Evolutionary conservation across 2,329 filamentous ascomycete genomes (phyloP), one percentile per base, ranked within the genome.

Genomic region (Didymella lethalis): DNA sequence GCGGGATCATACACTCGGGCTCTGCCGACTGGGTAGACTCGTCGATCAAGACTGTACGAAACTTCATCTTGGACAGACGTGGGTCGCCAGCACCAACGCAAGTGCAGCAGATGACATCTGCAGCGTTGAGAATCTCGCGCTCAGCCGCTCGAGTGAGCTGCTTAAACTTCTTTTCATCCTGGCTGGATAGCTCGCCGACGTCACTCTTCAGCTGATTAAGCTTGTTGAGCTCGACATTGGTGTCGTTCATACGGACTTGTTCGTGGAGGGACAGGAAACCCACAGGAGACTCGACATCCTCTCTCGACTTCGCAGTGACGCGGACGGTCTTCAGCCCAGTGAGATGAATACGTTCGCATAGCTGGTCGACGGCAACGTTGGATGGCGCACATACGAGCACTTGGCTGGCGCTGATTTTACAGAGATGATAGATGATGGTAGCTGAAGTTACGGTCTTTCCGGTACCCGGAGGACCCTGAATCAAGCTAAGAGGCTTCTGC

Each of bases 91-190:
- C 95, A 78, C 95, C 95, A 71, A 99, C 95, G 68, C 95, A 99
- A 62, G 95, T 99, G 79, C 95, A 99, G 83, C 95, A 99, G 64
- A 99, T 96, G 51, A 99, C 95, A 78, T 99, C 95, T 14, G 95
- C 95, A 67, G 96, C 97, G 73, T 85, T 91, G 51, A 99, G 84
- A 61, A 99, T 97, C 77, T 99, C 95, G 55, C 93, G 90, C 79
- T 99, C 95, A 8, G 95, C 95, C 57, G 90, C 89, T 69, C 96
- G 91, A 60, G 93, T 97, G 49, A 99, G 86, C 74, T 96, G 91
- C 81, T 97, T 97, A 83, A 95, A 95, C 73, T 96, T 97, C 85
- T 99, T 99, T 80, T 99, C 95, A 73, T 99, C 95, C 77, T 96
- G 90, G 70, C 92, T 96, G 4, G 92, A 95, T 62, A 99, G 78